phyloP scores from a whole-genome alignment of 1,139 yeast species.

The Yamadazyma mexicana region DNA sequence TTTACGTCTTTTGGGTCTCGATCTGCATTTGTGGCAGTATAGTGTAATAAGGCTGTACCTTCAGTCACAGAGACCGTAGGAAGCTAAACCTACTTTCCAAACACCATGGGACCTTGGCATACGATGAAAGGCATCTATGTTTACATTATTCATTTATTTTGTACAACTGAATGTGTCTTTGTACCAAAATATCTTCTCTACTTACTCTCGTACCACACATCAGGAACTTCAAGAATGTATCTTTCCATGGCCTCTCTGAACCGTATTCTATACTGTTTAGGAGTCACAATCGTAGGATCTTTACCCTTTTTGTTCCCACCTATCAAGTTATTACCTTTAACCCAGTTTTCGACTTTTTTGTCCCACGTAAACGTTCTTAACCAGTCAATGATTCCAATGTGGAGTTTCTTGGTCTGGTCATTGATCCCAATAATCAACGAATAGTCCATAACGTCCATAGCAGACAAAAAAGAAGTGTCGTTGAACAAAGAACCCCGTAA shows the following conservation, averaged over 20 bases:
- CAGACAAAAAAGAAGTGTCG: constrained; percentile 89
- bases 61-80: no score
- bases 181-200: no score
- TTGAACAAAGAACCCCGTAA: constrained; percentile 89
- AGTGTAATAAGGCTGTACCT: no score
- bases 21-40: no score
- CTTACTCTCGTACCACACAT: constrained; percentile 63
- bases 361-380: constrained; percentile 98
- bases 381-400: constrained; percentile 95
- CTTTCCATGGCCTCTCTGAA: constrained; percentile 98
- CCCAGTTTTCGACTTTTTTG: constrained; percentile 97
- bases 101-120: no score
- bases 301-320: constrained; percentile 77
- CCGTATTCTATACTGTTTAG: constrained; percentile 88
- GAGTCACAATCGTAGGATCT: constrained; percentile 96
- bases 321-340: constrained; percentile 85
- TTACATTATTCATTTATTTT: no score
- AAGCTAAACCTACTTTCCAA: no score
- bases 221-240: constrained; percentile 92
- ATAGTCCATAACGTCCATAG: constrained; percentile 99
- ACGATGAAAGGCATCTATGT: no score
- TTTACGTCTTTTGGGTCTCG: no score
- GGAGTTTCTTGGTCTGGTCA: constrained; percentile 59
- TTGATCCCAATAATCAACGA: constrained; percentile 90
- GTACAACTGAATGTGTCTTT: no score